Base-by-base conservation (phyloP, 345 rosid species). In the Salix brachista region DNA sequence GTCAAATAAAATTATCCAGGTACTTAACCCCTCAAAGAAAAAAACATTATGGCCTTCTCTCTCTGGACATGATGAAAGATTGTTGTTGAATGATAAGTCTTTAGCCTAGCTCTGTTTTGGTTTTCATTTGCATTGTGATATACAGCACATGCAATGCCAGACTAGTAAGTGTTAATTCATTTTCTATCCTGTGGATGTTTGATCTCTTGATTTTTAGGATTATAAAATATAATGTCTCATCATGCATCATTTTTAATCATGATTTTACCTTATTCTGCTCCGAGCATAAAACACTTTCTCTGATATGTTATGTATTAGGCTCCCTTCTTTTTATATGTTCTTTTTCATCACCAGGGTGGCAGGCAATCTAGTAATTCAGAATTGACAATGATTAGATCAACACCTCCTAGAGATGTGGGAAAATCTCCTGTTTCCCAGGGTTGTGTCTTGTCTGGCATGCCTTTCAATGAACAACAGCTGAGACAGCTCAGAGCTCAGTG, bases 401-500 rank as follows among this genome's bases (percentile, higher is more conserved):
- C 86, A 17, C 78, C 85, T 78, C 69, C 85, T 39, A 87, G 89
- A 79, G 97, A 90, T 81, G 79, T 87, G 34, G 98, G 97, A 76
- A 90, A 87, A 82, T 85, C 91, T 85, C 80, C 86, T 73, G 82
- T 81, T 86, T 74, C 88, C 32, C 89, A 85, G 74, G 83, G 80
- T 84, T 77, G 83, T 28, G 26, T 78, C 4, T 71, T 72, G n/a
- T 75, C 87, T 78, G 88, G 90, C 84, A 81, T 85, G 83, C 94
- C 90, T 78, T 94, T 94, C 80, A 94, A 90, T 73, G 98, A 92
- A 74, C 94, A 94, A 67, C 98, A 94, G 79, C 80, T 94, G 82
- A 94, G 90, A 85, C 98, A 94, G 82, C 98, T 94, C 76, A 90
- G 97, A 79, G 98, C 98, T 60, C 98, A 94, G 80, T 94, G 98